Conservation (phyloP, 805 yeast genomes). For the Saccharomycopsis guyanensis region DNA sequence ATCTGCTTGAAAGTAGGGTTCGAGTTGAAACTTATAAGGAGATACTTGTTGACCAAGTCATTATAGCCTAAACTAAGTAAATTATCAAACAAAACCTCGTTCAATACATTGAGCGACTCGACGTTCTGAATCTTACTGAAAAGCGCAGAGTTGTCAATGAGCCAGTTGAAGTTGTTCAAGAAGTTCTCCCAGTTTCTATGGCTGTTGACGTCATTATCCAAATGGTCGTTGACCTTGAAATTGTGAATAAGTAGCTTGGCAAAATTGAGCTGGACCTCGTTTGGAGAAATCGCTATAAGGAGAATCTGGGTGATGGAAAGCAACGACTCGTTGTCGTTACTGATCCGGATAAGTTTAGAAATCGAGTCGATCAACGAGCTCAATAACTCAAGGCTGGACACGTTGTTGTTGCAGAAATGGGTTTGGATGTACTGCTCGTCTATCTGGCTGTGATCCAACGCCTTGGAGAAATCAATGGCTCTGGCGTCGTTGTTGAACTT, state of each 20-base stretch:
- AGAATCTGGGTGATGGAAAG: constrained; percentile 18
- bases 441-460: constrained; percentile 10
- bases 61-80: constrained; percentile 14
- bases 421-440: constrained; percentile 14
- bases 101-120: constrained; percentile 12
- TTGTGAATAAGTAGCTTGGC: constrained; percentile 20
- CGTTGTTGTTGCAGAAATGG: constrained; percentile 17
- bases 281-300: constrained; percentile 15
- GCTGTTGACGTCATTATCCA: constrained; percentile 2
- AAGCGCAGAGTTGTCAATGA: constrained; percentile 16
- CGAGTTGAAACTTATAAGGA: constrained; percentile 14
- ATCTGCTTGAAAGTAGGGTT: constrained; percentile 16
- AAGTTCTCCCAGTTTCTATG: constrained; percentile 18
- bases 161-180: constrained; percentile 19
- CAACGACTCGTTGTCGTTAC: constrained; percentile 19
- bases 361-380: constrained; percentile 17
- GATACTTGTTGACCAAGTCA: constrained; percentile 11
- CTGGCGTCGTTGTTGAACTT: constrained; percentile 7
- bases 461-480: constrained; percentile 7
- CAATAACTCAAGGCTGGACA: constrained; percentile 6
- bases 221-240: constrained; percentile 15
- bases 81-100: constrained; percentile 19
- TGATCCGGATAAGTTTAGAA: constrained; percentile 15
- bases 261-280: constrained; percentile 19
- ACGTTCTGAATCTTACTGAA: constrained; percentile 18